Evolutionary conservation across 768 basidiomycete genomes (phyloP), one percentile per base, ranked within the genome.

Genomic region (Melanogaster broomeanus): DNA sequence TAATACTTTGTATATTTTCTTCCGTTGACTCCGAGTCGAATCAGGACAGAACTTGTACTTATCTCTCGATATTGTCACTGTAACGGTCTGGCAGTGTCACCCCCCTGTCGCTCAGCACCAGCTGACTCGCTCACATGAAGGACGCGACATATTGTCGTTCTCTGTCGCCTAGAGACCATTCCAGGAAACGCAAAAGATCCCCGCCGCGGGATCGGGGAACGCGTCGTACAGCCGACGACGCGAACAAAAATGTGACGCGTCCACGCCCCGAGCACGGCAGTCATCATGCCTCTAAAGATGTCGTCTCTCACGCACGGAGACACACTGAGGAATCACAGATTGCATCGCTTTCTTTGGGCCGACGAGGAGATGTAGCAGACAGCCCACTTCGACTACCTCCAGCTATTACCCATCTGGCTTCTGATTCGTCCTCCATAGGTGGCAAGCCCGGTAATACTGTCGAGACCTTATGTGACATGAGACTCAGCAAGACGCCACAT

Each of bases 381-480:
- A 42, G 43, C 8, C 42, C 49, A 13, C 54, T 62, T 35, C 54
- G 56, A 19, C 41, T 66, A 28, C 55, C 62, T n/a, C 18, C 28
- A 38, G 38, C 41, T 21, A 16, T 56, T 38, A 2, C 46, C 7
- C 27, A 11, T 35, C 34, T 19, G 16, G 9, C 15, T 28, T 38
- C 42, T 25, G 37, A 22, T 9, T 45, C 18, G 24, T 28, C 35
- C 6, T 37, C 35, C 18, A n/a, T n/a, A n/a, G 6, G n/a, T 37
- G 33, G 30, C 42, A 51, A 16, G 27, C 15, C 42, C 24, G 12
- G 25, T 44, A n/a, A n/a, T 6, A 49, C 61, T 15, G 68, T 56
- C n/a, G 60, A 63, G 42, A 35, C 66, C 48, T 52, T 68, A 22
- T 57, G 61, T 37, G 65, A 45, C 21, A 63, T 65, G 19, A 46